Evolutionary conservation across 2,329 filamentous ascomycete species (phyloP), one percentile per base, ranked within the genome.

Genomic region (Neonectria ditissima): DNA sequence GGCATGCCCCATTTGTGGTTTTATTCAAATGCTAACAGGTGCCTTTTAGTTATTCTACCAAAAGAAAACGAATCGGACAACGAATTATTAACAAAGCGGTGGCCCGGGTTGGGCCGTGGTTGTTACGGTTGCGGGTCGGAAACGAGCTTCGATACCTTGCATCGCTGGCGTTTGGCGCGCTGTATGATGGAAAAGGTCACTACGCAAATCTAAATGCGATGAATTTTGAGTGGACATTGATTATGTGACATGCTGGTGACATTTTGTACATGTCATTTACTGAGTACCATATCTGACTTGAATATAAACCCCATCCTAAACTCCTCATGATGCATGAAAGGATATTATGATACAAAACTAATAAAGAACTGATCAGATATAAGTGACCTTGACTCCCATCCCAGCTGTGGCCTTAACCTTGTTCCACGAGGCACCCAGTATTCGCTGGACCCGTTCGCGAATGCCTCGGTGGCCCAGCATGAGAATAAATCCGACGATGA

Each of bases 361-460:
- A 61, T 65, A 58, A 24, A 54, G 6, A 26, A 6, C 24, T 26
- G 43, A 59, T 73, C 80, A 98, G 64, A 99, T 97, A 81, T 98
- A 98, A 77, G 92, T 97, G 74, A 98, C 94, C 82, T 97, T 98
- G 67, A 97, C 92, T 2, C 95, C 96, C 95, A 98, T 98, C 2
- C 94, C 94, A 5, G 95, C 90, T 0, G 96, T 98, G 48, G 89
- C 86, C 76, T 87, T 89, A 43, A 97, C 82, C 81, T 97, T 97
- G 58, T 87, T 86, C 93, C 93, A 97, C 10, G 89, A 89, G 28
- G 86, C 83, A 41, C 86, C 87, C 45, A 97, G 75, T 39, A 94
- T 82, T 59, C 89, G 85, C 75, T 89, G 86, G 37, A 97, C 78
- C 68, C 91, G 87, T 69, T 97, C 89, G 43, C 94, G 87, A 14